Conservation (phyloP, 148 eudicot species). For the Fagopyrum homotropicum region DNA sequence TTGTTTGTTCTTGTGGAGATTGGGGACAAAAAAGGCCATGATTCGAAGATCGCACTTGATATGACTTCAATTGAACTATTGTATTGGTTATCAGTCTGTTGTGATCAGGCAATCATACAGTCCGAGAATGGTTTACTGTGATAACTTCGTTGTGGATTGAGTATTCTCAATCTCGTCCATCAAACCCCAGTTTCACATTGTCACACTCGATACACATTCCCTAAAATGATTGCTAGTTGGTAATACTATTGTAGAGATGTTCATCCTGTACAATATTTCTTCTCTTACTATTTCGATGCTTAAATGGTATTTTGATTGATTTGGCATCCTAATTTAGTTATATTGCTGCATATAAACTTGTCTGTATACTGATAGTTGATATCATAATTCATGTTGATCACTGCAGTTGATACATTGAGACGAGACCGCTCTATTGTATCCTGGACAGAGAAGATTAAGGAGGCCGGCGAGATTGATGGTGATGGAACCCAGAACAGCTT, state of each 20-base stretch:
- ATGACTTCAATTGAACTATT: not conserved
- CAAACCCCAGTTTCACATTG: too few species aligned
- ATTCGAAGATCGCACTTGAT: not conserved
- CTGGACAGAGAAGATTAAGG: conserved; percentile 21
- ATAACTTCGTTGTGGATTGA: too few species aligned
- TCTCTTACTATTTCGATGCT: not conserved
- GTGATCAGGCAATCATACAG: not conserved
- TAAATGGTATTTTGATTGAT: not conserved
- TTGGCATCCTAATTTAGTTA: not conserved
- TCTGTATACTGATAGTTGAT: conserved; percentile 22
- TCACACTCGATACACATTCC: too few species aligned
- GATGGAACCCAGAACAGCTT: conserved; percentile 26
- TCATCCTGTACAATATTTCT: not conserved
- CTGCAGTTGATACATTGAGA: conserved; percentile 16
- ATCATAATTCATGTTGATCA: not conserved
- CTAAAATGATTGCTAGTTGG: too few species aligned
- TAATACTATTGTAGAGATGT: too few species aligned
- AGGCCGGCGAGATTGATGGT: conserved; percentile 22
- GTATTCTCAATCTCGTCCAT: too few species aligned
- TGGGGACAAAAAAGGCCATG: not conserved
- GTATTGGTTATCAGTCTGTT: not conserved
- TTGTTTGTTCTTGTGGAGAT: not conserved
- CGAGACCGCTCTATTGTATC: conserved; percentile 16
- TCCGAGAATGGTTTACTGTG: too few species aligned
- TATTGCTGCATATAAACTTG: not conserved